Evolutionary conservation across 176 grass and related monocot species (phyloP).

Genomic region (Juncus inflexus): DNA sequence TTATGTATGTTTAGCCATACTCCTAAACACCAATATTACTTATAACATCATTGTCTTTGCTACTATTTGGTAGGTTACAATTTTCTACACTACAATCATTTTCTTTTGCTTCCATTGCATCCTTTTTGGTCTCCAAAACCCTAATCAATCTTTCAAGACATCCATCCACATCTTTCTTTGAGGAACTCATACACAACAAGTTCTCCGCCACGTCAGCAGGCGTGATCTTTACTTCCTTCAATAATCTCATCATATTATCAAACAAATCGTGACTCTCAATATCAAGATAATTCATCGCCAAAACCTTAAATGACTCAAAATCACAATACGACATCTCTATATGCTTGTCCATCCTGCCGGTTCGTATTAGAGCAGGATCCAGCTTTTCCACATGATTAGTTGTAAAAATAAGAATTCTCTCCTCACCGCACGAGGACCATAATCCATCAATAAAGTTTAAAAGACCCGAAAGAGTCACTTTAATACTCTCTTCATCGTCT

Average conservation of each 20-base stretch:
- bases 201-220: neutral
- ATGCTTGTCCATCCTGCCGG: constrained; percentile 31
- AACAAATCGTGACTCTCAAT: constrained; percentile 9
- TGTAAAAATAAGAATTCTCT: constrained; percentile 2
- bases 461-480: constrained; percentile 22
- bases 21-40: too few species aligned
- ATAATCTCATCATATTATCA: neutral
- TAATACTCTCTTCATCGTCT: neutral
- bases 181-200: neutral
- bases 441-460: neutral
- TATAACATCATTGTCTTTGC: too few species aligned
- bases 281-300: constrained; percentile 26
- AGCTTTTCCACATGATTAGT: constrained; percentile 2
- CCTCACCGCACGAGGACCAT: constrained; percentile 24
- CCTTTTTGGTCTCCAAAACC: too few species aligned
- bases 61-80: too few species aligned
- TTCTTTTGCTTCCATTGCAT: too few species aligned
- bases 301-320: constrained; percentile 26
- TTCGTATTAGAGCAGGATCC: neutral
- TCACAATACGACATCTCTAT: constrained; percentile 27
- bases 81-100: too few species aligned
- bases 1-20: too few species aligned
- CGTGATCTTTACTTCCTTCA: constrained; percentile 2
- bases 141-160: too few species aligned
- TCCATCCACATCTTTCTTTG: neutral